A percentile compares a stretch with the other conserved stretches of the same genome.
Evolutionary conservation across 2,329 filamentous ascomycete species (phyloP).

Genomic region (Trichoderma koningii): DNA sequence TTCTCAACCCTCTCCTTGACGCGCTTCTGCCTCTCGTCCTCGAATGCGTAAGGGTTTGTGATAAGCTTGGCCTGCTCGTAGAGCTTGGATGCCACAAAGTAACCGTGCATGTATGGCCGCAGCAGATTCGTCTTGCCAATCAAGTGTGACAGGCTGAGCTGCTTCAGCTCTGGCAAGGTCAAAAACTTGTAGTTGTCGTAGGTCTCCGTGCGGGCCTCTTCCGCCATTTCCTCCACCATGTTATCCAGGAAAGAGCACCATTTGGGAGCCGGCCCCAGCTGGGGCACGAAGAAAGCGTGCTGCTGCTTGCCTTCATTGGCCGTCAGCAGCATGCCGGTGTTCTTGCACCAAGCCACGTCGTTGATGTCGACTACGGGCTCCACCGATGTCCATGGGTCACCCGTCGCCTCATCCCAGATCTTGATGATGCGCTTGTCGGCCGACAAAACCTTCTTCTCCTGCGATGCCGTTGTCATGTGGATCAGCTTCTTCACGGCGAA

Average conservation of each 20-base stretch:
- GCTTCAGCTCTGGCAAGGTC: constrained; percentile 80
- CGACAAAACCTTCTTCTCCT: constrained; percentile 85
- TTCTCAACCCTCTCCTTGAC: constrained; percentile 96
- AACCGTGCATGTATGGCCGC: constrained; percentile 97
- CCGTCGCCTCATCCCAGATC: constrained; percentile 83
- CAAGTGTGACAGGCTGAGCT: constrained; percentile 83
- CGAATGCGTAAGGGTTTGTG: constrained; percentile 89
- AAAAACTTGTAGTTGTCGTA: constrained; percentile 99
- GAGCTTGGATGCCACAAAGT: constrained; percentile 91
- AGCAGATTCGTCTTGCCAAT: constrained; percentile 87
- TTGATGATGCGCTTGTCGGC: constrained; percentile 97
- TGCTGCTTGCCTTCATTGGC: constrained; percentile 96
- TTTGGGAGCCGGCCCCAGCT: constrained; percentile 86
- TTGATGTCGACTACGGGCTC: constrained; percentile 95
- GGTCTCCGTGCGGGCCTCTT: constrained; percentile 73
- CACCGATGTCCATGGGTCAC: constrained; percentile 90
- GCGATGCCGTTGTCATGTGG: constrained; percentile 68
- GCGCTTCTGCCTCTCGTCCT: constrained; percentile 87
- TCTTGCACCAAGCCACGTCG: constrained; percentile 86
- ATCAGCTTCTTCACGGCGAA: constrained; percentile 86
- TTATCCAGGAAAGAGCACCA: constrained; percentile 98
- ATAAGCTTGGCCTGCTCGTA: constrained; percentile 95
- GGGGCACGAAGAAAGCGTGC: constrained; percentile 92
- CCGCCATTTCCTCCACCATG: constrained; percentile 97
- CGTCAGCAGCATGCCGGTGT: constrained; percentile 92